Percentiles rank a stretch among this genome's conserved stretches.
Evolutionary conservation across 352 stramenopile genomes (phyloP).

Genomic region (Phytophthora capsici): DNA sequence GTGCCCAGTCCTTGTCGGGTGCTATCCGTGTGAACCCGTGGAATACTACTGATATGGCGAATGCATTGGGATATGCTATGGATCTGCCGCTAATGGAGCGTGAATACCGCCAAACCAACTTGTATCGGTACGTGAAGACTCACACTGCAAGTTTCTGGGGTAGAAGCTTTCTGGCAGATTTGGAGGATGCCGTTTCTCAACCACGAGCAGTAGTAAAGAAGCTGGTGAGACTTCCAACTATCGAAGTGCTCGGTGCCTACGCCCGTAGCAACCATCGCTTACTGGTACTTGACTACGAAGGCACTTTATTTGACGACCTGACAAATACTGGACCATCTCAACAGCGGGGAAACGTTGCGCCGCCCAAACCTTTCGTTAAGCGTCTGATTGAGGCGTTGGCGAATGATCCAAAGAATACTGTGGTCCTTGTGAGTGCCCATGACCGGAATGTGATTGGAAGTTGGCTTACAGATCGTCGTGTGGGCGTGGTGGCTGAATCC

Average conservation of each 20-base stretch:
- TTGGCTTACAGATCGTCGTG: conserved; percentile 67
- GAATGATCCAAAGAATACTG: conserved; percentile 60
- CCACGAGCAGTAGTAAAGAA: conserved; percentile 49
- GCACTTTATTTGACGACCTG: conserved; percentile 69
- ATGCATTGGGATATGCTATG: conserved; percentile 73
- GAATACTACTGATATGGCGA: conserved; percentile 84
- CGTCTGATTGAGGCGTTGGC: conserved; percentile 64
- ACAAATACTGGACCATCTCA: conserved; percentile 32
- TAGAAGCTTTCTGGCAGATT: conserved; percentile 79
- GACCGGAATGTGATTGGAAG: conserved; percentile 77
- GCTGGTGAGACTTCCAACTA: conserved; percentile 52
- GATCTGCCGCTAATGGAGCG: conserved; percentile 84
- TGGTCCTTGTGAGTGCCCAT: conserved; percentile 65
- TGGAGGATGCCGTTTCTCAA: conserved; percentile 55
- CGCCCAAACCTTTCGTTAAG: conserved; percentile 66
- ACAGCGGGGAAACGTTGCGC: conserved; percentile 62
- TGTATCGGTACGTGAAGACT: conserved; percentile 87
- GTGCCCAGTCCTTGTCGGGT: conserved; percentile 87
- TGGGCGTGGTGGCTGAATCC: conserved; percentile 67
- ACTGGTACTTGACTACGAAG: conserved; percentile 85
- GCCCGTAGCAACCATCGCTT: conserved; percentile 60
- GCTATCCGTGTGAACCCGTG: conserved; percentile 91
- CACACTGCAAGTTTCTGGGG: conserved; percentile 89
- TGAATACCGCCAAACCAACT: conserved; percentile 86
- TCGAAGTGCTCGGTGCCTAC: conserved; percentile 65